Percentiles rank a stretch among this genome's conserved stretches.
These are phyloP conservation scores for Acanthamoeba rhysodes DNA, from an alignment of 208 protist species.

Conservation along the genomic window DNA sequence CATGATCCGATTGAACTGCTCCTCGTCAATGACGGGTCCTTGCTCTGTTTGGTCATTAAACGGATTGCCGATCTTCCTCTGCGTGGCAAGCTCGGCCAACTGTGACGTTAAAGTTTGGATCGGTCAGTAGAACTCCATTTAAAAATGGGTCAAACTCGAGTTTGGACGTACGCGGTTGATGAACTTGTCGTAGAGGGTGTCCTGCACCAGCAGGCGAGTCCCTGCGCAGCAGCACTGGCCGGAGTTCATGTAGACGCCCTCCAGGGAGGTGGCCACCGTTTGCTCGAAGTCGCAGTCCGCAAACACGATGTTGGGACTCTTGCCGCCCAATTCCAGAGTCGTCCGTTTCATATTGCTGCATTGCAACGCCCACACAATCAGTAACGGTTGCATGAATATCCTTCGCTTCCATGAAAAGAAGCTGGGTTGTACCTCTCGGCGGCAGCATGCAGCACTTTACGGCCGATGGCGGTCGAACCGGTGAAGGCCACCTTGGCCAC, in stretches of 20 bases:
- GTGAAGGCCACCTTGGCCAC: slow-evolving; percentile 85
- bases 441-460: slow-evolving; percentile 38
- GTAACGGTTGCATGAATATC: no score
- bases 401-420: no score
- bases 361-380: not conserved
- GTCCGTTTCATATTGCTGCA: slow-evolving; percentile 91
- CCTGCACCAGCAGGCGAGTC: slow-evolving; percentile 80
- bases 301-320: slow-evolving; percentile 94
- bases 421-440: no score
- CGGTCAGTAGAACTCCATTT: no score
- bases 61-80: slow-evolving; percentile 18
- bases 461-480: slow-evolving; percentile 78
- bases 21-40: slow-evolving; percentile 12
- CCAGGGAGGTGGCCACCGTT: slow-evolving; percentile 92
- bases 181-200: slow-evolving; percentile 65
- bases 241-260: slow-evolving; percentile 93
- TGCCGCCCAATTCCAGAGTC: slow-evolving; percentile 95
- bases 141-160: no score
- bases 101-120: not conserved
- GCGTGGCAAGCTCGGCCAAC: not conserved
- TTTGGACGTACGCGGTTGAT: no score
- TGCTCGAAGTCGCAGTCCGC: slow-evolving; percentile 94
- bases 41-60: slow-evolving; percentile 6
- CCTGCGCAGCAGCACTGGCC: slow-evolving; percentile 95
- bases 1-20: slow-evolving; percentile 52